Evolutionary conservation across 208 protist species (phyloP), one percentile per base, ranked within the genome.

Genomic region (Naegleria lovaniensis): DNA sequence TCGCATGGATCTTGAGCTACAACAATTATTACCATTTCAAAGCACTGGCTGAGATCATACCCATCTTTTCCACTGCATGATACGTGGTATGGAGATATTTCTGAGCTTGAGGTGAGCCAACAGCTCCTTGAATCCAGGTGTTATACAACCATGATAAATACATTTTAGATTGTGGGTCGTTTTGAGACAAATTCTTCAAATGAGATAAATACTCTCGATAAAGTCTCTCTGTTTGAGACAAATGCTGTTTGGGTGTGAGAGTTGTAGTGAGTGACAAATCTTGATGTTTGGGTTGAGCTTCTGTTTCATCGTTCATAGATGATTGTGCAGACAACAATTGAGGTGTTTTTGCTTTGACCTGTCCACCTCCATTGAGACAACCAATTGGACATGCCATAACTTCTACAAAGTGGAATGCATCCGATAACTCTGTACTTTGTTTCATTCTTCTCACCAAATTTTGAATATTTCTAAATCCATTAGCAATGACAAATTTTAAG

Each of bases 381-480:
- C 97, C 98, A 85, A 94, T 94, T 16, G 98, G 98, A 92, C 98
- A 99, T 19, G 98, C 98, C 98, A 99, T 99, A 22, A 99, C 89
- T 92, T 99, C 98, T n/a, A 99, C 94, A 93, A 98, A 99, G 41
- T 98, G 95, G 79, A 95, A 97, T 29, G 55, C 19, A 3, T 67
- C 55, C 4, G 55, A 67, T 29, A 29, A 29, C 16, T 83, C 16
- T 36, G 39, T 9, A 22, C 33, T 75, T 36, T 93, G 95, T 92
- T 98, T 98, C 39, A 99, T 85, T 29, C 96, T 96, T 25, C 97
- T 96, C 38, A 99, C 96, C 15, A 99, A 90, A 93, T 99, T 99
- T 94, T 99, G 98, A 90, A 99, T 99, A 93, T 99, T 99, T 83
- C 98, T 95, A 85, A 99, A 99, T 39, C 98, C 98, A 92, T 99